phyloP scores from a whole-genome alignment of 108 stramenopile species.

The Skeletonema tropicum region DNA sequence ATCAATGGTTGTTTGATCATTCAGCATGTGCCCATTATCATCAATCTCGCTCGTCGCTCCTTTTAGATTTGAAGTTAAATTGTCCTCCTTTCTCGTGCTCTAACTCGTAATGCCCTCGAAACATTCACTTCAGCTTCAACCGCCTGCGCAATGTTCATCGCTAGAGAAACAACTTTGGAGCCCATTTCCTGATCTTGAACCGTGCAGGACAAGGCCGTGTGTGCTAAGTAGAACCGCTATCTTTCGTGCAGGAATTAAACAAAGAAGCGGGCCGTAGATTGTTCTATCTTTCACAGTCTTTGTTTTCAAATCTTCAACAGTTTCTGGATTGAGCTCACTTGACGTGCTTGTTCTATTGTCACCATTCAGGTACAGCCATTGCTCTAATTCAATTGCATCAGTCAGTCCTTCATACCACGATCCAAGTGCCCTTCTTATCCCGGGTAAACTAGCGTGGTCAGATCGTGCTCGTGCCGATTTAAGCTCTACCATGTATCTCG shows the following conservation, averaged over 20 bases:
- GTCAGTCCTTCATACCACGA: conserved; percentile 81
- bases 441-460: conserved; percentile 64
- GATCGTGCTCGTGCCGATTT: conserved; percentile 71
- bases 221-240: conserved; percentile 89
- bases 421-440: conserved; percentile 68
- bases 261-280: conserved; percentile 83
- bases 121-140: conserved; percentile 88
- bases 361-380: conserved; percentile 64
- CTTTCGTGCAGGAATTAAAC: conserved; percentile 83
- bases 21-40: background rate
- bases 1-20: conserved; percentile 12
- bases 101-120: conserved; percentile 63
- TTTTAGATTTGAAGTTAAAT: background rate
- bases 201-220: conserved; percentile 67
- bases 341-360: conserved; percentile 25
- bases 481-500: conserved; percentile 57
- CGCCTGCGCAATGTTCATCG: conserved; percentile 67
- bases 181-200: conserved; percentile 53
- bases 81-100: conserved; percentile 36
- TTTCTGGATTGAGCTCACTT: background rate
- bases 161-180: conserved; percentile 60
- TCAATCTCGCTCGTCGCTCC: conserved; percentile 1
- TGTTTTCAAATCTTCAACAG: conserved; percentile 16
- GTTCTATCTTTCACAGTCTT: conserved; percentile 47
- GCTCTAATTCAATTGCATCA: conserved; percentile 68